Evolutionary conservation across 768 basidiomycete genomes (phyloP).

Genomic region (Sarcomyxa edulis): DNA sequence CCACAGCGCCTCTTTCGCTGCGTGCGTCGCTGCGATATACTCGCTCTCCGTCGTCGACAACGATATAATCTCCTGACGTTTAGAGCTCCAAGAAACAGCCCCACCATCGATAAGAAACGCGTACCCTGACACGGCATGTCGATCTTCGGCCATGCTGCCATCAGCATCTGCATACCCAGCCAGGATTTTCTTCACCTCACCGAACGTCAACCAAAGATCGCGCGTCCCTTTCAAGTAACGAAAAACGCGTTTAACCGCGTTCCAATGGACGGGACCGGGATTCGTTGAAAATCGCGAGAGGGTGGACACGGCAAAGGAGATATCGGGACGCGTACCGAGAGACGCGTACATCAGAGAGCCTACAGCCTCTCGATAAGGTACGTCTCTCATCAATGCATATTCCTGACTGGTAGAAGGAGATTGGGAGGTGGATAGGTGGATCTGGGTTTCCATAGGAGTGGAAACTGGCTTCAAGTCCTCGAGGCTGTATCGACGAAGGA

Average conservation of each 20-base stretch:
- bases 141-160: constrained; percentile 15
- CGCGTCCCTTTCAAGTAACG: constrained; percentile 23
- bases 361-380: constrained; percentile 20
- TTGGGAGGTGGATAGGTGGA: constrained; percentile 11
- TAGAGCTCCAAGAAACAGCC: constrained; percentile 21
- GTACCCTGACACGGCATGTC: constrained; percentile 24
- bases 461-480: constrained; percentile 18
- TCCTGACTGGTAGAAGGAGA: constrained; percentile 14
- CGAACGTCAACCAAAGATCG: constrained; percentile 11
- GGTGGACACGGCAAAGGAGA: constrained; percentile 18
- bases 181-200: constrained; percentile 11
- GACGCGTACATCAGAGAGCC: constrained; percentile 19
- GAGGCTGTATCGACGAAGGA: constrained; percentile 19
- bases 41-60: constrained; percentile 13
- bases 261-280: constrained; percentile 15
- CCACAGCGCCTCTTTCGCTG: constrained; percentile 19
- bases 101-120: constrained; percentile 21
- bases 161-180: constrained; percentile 17
- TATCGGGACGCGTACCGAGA: constrained; percentile 21
- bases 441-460: constrained; percentile 19
- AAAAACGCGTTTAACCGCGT: constrained; percentile 13
- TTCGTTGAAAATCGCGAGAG: constrained; percentile 25
- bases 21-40: constrained; percentile 14
- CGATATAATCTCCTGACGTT: constrained; percentile 14
- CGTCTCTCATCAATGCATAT: constrained; percentile 12